phyloP scores from a whole-genome alignment of 495 filamentous ascomycete species.

The Tetracladium marchalianum region DNA sequence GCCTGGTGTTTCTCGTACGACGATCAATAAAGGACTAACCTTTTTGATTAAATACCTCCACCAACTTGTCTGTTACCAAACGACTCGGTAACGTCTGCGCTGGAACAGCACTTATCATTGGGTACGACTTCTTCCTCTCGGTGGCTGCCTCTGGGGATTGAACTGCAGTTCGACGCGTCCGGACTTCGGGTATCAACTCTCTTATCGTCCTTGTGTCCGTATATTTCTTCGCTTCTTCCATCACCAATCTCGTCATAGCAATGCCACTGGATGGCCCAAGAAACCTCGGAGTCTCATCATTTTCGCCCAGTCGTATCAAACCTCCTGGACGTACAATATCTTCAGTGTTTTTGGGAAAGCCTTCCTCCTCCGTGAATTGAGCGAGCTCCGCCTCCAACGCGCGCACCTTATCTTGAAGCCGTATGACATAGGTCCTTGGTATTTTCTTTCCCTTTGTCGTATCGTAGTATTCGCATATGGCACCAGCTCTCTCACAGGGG shows the following conservation, averaged over 20 bases:
- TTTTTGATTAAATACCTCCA: conserved; percentile 73
- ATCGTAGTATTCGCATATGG: conserved; percentile 88
- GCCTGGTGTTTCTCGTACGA: not conserved
- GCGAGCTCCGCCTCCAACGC: conserved; percentile 64
- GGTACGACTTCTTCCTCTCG: conserved; percentile 48
- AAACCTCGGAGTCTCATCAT: conserved; percentile 74
- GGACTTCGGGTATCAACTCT: conserved; percentile 69
- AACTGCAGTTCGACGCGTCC: conserved; percentile 10
- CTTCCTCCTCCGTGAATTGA: conserved; percentile 51
- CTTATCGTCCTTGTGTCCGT: conserved; percentile 77
- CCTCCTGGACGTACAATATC: conserved; percentile 75
- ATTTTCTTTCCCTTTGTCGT: conserved; percentile 68
- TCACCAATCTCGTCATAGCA: conserved; percentile 83
- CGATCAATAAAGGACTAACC: too few relatives aligned
- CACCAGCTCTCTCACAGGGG: conserved; percentile 86
- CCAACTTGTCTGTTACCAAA: conserved; percentile 56
- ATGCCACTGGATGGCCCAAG: conserved; percentile 89
- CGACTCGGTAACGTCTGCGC: conserved; percentile 58
- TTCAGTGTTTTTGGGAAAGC: conserved; percentile 58
- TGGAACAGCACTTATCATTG: conserved; percentile 65
- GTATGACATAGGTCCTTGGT: conserved; percentile 77
- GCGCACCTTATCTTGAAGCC: conserved; percentile 72
- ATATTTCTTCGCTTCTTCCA: conserved; percentile 87
- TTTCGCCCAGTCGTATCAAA: conserved; percentile 67
- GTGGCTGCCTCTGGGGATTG: conserved; percentile 29